These are phyloP conservation scores for Epichloe sylvatica DNA, from an alignment of 2,329 filamentous ascomycete genomes.

Conservation along the genomic window DNA sequence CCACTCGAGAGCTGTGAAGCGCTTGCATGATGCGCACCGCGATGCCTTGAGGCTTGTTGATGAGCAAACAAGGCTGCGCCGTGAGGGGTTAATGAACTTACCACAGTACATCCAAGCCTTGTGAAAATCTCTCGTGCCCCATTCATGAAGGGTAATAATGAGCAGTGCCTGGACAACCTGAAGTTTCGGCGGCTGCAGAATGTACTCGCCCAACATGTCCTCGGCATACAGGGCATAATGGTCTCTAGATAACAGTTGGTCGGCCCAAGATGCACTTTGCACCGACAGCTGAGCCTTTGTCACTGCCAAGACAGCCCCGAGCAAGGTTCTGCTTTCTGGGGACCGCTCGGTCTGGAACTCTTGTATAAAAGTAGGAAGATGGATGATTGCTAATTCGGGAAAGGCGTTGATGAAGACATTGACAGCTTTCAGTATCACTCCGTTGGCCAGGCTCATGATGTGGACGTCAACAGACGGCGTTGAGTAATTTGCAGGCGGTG, in stretches of 20 bases:
- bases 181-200: conserved; percentile 17
- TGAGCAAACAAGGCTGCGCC: not conserved
- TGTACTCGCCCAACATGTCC: conserved; percentile 13
- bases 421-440: conserved; percentile 18
- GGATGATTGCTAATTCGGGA: conserved; percentile 20
- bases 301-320: conserved; percentile 17
- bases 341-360: conserved; percentile 11
- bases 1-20: conserved; percentile 17
- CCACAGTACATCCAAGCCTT: conserved; percentile 30
- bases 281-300: conserved; percentile 19
- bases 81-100: not conserved
- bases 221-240: conserved; percentile 20
- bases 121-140: conserved; percentile 27
- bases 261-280: conserved; percentile 15
- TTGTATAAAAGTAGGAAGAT: conserved; percentile 18
- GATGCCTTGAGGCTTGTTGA: conserved; percentile 14
- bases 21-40: conserved; percentile 26
- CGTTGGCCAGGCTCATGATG: conserved; percentile 12
- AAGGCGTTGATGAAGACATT: conserved; percentile 22
- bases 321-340: conserved; percentile 15
- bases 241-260: conserved; percentile 16
- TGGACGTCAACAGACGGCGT: conserved; percentile 12
- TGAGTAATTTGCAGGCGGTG: not conserved
- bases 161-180: conserved; percentile 26
- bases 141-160: conserved; percentile 26